A percentile compares a stretch with the other conserved stretches of the same genome.
Conservation (phyloP, 2,329 filamentous ascomycete species). For the Xylaria polymorpha region DNA sequence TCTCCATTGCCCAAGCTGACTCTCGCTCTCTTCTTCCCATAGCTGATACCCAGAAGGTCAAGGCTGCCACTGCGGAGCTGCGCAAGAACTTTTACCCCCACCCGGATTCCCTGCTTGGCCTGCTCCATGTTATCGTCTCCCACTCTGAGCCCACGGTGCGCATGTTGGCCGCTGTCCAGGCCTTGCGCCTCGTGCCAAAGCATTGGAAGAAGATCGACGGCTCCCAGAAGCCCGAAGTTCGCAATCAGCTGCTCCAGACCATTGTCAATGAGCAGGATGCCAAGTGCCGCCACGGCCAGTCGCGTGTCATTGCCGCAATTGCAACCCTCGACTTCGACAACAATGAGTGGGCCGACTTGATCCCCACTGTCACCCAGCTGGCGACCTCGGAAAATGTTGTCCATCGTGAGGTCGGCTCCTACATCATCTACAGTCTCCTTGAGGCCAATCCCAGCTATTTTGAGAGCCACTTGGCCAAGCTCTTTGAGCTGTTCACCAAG, state of each 20-base stretch:
- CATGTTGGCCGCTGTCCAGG: constrained; percentile 93
- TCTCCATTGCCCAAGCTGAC: constrained; percentile 50
- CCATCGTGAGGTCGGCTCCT: constrained; percentile 90
- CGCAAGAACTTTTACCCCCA: constrained; percentile 94
- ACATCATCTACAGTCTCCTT: constrained; percentile 91
- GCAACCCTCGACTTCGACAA: constrained; percentile 88
- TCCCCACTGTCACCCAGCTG: constrained; percentile 81
- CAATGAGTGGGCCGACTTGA: constrained; percentile 85
- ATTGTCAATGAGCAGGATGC: constrained; percentile 82
- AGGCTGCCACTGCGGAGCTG: constrained; percentile 88
- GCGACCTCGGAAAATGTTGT: constrained; percentile 78
- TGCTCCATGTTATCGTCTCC: constrained; percentile 88
- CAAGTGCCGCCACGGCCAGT: constrained; percentile 84
- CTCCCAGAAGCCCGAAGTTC: constrained; percentile 82
- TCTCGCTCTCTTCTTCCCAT: constrained; percentile 41
- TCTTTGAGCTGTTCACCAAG: constrained; percentile 85
- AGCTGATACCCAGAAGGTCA: constrained; percentile 91
- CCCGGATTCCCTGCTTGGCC: constrained; percentile 83
- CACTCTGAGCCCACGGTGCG: constrained; percentile 79
- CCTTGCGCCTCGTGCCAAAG: constrained; percentile 81
- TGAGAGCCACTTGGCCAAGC: constrained; percentile 79
- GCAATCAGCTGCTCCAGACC: constrained; percentile 84
- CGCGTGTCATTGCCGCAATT: constrained; percentile 87
- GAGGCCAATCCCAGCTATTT: constrained; percentile 90
- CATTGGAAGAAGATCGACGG: constrained; percentile 83